Conservation (phyloP, 495 filamentous ascomycete genomes). For the Trichoderma parareesei region DNA sequence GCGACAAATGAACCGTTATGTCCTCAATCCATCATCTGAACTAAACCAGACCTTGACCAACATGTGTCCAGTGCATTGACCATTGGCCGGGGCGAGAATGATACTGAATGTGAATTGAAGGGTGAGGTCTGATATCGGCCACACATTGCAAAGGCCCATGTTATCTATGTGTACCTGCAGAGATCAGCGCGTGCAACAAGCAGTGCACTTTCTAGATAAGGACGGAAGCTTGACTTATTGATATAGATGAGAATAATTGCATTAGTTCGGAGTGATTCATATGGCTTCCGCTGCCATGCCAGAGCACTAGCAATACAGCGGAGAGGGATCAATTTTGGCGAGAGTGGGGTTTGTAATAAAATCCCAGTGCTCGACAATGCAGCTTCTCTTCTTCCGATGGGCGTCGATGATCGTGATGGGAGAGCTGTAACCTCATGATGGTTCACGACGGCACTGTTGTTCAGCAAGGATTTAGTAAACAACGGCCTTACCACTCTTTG, state of each 20-base stretch:
- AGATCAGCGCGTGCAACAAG: neutral
- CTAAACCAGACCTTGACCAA: too few species aligned
- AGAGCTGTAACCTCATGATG: neutral
- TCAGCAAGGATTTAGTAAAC: neutral
- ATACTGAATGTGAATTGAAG: too few species aligned
- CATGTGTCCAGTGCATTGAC: too few species aligned
- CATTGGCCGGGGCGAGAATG: too few species aligned
- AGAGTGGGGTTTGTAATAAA: slow-evolving; percentile 2
- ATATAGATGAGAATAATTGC: neutral
- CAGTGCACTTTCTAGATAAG: neutral
- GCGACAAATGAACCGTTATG: too few species aligned
- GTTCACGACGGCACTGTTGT: neutral
- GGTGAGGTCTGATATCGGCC: too few species aligned
- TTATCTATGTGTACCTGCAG: too few species aligned
- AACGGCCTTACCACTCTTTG: neutral
- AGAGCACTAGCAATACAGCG: neutral
- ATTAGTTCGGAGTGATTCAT: neutral
- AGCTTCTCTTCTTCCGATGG: neutral
- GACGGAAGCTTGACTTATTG: neutral
- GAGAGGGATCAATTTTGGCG: neutral
- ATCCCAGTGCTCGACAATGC: slow-evolving; percentile 5
- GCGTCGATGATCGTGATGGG: neutral
- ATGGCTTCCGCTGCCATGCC: neutral
- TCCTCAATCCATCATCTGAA: too few species aligned
- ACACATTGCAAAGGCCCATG: too few species aligned